Evolutionary conservation across 371 early-diverging fungal species (phyloP).

Genomic region (Rhizomucor pusillus): DNA sequence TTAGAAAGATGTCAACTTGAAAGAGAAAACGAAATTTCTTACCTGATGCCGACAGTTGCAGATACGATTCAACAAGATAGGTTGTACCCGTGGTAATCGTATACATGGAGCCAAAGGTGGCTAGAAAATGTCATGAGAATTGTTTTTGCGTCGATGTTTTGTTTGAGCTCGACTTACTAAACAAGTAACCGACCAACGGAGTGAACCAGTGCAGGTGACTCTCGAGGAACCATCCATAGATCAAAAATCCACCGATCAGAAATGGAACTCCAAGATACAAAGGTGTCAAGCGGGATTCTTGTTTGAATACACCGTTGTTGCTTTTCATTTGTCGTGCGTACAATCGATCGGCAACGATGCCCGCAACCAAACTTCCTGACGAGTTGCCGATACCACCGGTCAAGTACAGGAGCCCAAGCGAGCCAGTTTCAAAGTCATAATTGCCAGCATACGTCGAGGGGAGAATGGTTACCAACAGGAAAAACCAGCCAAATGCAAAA

Average conservation of each 20-base stretch:
- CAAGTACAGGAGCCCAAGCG: constrained; percentile 48
- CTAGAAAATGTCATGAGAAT: background rate
- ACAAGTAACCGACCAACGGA: constrained; percentile 22
- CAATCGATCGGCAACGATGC: constrained; percentile 26
- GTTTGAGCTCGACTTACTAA: constrained; percentile 5
- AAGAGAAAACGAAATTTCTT: background rate
- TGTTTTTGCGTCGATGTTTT: background rate
- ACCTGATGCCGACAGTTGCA: constrained; percentile 37
- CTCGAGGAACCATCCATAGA: constrained; percentile 41
- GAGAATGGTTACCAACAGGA: constrained; percentile 44
- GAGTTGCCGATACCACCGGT: constrained; percentile 51
- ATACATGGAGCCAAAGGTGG: constrained; percentile 34
- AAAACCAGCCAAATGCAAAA: constrained; percentile 49
- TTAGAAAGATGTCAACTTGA: no score
- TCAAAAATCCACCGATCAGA: constrained; percentile 18
- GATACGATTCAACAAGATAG: constrained; percentile 29
- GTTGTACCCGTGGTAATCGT: constrained; percentile 30
- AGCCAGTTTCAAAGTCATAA: constrained; percentile 45
- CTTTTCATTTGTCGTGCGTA: constrained; percentile 17
- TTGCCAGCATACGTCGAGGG: constrained; percentile 33
- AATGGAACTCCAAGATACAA: constrained; percentile 27
- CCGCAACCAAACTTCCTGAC: constrained; percentile 41
- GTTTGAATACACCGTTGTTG: constrained; percentile 7
- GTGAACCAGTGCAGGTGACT: constrained; percentile 23
- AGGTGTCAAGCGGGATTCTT: constrained; percentile 24